These are phyloP conservation scores for Candida nitratophila DNA, from an alignment of 805 yeast species.

Conservation along the genomic window DNA sequence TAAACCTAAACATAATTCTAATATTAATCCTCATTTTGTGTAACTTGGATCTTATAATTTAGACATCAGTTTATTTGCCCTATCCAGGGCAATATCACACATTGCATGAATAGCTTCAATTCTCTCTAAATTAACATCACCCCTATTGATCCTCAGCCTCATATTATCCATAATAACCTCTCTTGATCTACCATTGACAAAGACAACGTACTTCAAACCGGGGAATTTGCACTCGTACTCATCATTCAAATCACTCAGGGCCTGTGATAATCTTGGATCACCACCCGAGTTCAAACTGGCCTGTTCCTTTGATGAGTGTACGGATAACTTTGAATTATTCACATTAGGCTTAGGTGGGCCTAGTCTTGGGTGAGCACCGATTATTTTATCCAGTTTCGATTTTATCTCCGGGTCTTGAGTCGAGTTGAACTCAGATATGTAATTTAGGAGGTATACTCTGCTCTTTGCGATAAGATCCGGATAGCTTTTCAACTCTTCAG, in stretches of 20 bases:
- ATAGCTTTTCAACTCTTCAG: slow-evolving; percentile 6
- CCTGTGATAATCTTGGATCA: slow-evolving; percentile 40
- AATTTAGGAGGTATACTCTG: slow-evolving; percentile 22
- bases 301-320: slow-evolving; percentile 69
- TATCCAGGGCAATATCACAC: slow-evolving; percentile 86
- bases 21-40: too few species aligned
- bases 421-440: background rate
- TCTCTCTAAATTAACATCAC: slow-evolving; percentile 50
- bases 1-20: too few species aligned
- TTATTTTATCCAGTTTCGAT: slow-evolving; percentile 36
- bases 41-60: too few species aligned
- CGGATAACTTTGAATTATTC: slow-evolving; percentile 38
- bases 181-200: slow-evolving; percentile 79
- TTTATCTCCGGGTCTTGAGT: background rate
- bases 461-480: slow-evolving; percentile 16
- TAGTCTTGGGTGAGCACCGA: slow-evolving; percentile 88
- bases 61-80: slow-evolving; percentile 34
- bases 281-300: slow-evolving; percentile 44
- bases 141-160: slow-evolving; percentile 48
- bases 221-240: slow-evolving; percentile 40
- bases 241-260: slow-evolving; percentile 47
- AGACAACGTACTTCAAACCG: slow-evolving; percentile 77
- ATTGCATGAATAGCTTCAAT: slow-evolving; percentile 72
- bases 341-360: slow-evolving; percentile 47
- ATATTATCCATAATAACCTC: slow-evolving; percentile 57